Base-by-base conservation (phyloP, 1,139 yeast species). In the Saccharomyces hybrid region DNA sequence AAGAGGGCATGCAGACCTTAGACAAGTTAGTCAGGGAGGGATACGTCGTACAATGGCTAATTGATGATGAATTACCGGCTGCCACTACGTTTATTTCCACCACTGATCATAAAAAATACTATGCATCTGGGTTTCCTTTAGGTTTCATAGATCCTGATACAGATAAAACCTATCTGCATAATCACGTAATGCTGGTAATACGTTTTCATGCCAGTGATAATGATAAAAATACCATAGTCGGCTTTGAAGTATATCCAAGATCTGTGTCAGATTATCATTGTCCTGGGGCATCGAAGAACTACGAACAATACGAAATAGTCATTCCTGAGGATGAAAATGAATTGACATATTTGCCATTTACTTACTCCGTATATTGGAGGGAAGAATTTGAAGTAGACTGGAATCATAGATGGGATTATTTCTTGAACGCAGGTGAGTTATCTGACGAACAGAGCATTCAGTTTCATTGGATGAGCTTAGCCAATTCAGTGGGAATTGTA, bases 281-380 rank as follows among this genome's bases (percentile, higher is more conserved):
- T 65, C 91, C 91, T 1, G 90, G 90, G 5, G 80, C 85, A 2
- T 75, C 84, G 3, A 82, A 78, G 59, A 70, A 78, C 62, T 84
- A 76, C 65, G 73, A 77, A 49, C 80, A 83, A 61, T 81, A 76
- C 61, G 80, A 83, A 48, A 62, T 85, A 11, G 64, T 71, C 38
- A 67, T 76, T 2, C 67, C 71, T n/a, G 64, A 57, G 14, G 56
- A 57, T 38, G 57, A 56, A 41, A 68, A 65, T 13, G 73, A 73
- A 48, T 67, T 74, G 1, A 63, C 75, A 6, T 59, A 42, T 48
- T 80, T 89, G 48, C 90, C 93, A 7, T 89, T 82, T 70, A 86
- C 96, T 1, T 90, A 89, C 65, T 81, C 96, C 0, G 91, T 90
- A 3, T 86, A 86, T 67, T 90, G 96, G 95, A 76, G 95, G 67